A percentile compares a stretch with the other conserved stretches of the same genome.
Evolutionary conservation across 1,284 basidiomycete species (phyloP).

Genomic region (Melanopsichium pennsylvanicum): DNA sequence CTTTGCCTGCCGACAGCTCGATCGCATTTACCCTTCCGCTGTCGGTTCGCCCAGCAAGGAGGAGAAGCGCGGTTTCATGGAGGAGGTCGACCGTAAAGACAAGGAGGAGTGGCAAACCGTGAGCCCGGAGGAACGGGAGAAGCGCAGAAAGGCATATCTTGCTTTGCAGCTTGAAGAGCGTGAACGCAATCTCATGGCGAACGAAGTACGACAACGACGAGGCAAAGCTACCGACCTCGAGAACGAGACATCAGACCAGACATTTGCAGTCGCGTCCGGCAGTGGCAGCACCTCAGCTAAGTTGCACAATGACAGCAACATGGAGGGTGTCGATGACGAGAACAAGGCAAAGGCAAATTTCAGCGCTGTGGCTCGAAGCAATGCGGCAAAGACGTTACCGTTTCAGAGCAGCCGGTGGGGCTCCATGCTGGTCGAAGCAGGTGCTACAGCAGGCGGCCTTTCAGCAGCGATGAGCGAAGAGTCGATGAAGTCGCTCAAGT

Average conservation of each 20-base stretch:
- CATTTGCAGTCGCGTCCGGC: conserved; percentile 8
- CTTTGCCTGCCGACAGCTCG: conserved; percentile 84
- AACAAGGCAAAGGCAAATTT: conserved; percentile 10
- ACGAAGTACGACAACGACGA: conserved; percentile 50
- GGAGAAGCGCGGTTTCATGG: conserved; percentile 48
- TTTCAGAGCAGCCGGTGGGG: conserved; percentile 75
- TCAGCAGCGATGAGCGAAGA: conserved; percentile 87
- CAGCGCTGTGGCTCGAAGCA: conserved; percentile 44
- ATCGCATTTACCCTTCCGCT: conserved; percentile 69
- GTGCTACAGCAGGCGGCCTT: conserved; percentile 73
- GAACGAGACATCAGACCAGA: conserved; percentile 14
- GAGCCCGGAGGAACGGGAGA: conserved; percentile 49
- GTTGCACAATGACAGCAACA: conserved; percentile 9
- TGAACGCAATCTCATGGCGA: conserved; percentile 50
- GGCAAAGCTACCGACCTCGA: conserved; percentile 29
- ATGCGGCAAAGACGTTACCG: conserved; percentile 64
- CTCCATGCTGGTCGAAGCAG: conserved; percentile 81
- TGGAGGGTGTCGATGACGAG: conserved; percentile 20
- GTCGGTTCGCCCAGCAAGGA: conserved; percentile 44
- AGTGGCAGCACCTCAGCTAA: conserved; percentile 8
- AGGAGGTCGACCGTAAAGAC: conserved; percentile 50
- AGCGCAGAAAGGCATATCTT: conserved; percentile 49
- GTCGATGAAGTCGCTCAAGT: conserved; percentile 83
- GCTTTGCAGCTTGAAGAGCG: conserved; percentile 53
- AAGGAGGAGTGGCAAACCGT: conserved; percentile 53